phyloP scores from a whole-genome alignment of 164 flowering plant genomes.

The Cinnamomum micranthum region DNA sequence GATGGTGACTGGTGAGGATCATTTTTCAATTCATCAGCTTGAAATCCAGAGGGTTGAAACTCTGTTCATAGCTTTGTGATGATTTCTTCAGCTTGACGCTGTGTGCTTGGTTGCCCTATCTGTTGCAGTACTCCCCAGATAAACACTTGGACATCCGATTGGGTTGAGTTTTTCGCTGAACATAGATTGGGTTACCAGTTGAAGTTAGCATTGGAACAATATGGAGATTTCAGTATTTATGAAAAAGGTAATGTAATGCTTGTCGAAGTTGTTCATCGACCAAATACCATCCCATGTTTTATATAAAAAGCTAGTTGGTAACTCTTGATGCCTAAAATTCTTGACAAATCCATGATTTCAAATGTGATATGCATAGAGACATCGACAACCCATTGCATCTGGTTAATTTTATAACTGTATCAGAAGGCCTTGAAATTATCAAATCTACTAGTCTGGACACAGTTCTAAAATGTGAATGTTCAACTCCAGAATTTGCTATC shows the following conservation, averaged over 20 bases:
- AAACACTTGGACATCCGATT: slow-evolving; percentile 85
- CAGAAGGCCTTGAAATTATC: no score
- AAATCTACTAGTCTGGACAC: no score
- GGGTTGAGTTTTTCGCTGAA: slow-evolving; percentile 82
- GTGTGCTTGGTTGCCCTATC: background rate
- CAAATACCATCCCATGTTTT: background rate
- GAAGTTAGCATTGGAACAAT: slow-evolving; percentile 63
- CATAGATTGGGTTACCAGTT: slow-evolving; percentile 91
- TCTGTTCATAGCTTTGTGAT: background rate
- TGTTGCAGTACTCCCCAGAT: slow-evolving; percentile 84
- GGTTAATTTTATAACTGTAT: no score
- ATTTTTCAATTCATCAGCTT: no score
- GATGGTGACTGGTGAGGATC: no score
- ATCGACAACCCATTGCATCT: no score
- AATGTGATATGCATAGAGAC: no score
- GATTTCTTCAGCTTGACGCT: background rate
- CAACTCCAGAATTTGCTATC: background rate
- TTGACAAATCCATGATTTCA: no score
- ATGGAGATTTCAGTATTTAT: slow-evolving; percentile 70
- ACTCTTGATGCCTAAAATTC: background rate
- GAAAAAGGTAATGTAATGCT: slow-evolving; percentile 60
- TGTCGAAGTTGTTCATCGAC: background rate
- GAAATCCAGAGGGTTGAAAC: background rate
- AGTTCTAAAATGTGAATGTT: background rate
- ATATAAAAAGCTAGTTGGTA: background rate